Evolutionary conservation across 768 basidiomycete genomes (phyloP).

Genomic region (Macrolepiota dolichaula): DNA sequence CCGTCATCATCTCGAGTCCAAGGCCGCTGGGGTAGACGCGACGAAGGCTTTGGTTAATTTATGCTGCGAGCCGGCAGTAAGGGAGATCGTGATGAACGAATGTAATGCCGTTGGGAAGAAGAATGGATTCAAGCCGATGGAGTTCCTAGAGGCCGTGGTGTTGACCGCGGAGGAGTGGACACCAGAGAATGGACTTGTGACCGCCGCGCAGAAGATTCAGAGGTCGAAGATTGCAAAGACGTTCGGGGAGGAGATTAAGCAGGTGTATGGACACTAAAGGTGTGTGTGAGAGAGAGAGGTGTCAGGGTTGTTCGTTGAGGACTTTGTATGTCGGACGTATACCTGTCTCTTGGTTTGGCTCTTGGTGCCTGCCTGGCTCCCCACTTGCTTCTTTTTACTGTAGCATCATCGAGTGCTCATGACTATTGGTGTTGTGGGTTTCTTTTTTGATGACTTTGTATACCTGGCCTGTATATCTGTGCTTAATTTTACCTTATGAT

Average conservation of each 20-base stretch:
- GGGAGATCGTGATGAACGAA: constrained; percentile 65
- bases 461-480: constrained; percentile 1
- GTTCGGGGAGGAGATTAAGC: constrained; percentile 30
- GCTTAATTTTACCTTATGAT: not conserved
- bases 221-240: constrained; percentile 30
- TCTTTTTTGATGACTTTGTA: not conserved
- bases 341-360: not conserved
- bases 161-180: constrained; percentile 89
- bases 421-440: not conserved
- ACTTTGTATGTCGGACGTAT: not conserved
- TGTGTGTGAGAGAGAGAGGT: not conserved
- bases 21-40: constrained; percentile 28
- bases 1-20: constrained; percentile 45
- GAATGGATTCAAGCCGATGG: constrained; percentile 77
- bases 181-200: constrained; percentile 83
- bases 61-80: constrained; percentile 53
- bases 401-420: not conserved
- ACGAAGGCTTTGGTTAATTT: constrained; percentile 45
- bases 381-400: not conserved
- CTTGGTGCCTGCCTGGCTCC: not conserved
- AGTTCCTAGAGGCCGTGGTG: constrained; percentile 73
- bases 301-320: not conserved
- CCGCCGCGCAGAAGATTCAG: constrained; percentile 43
- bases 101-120: constrained; percentile 82
- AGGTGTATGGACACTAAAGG: constrained; percentile 3